Evolutionary conservation across 208 protist species (phyloP).

Genomic region (Crithidia thermophila): DNA sequence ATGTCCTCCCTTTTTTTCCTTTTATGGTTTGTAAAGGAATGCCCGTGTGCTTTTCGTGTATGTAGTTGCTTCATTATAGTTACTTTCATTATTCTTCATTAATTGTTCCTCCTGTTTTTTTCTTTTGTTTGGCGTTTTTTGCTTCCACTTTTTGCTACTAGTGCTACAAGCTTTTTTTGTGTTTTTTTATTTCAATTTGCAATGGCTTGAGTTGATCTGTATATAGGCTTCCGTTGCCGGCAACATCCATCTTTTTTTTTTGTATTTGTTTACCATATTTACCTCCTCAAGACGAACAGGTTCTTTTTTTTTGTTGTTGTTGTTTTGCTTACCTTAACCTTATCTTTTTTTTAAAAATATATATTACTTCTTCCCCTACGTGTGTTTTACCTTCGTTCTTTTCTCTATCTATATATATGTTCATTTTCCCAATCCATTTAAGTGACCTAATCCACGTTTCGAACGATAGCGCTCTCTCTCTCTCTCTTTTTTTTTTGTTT

Average conservation of each 20-base stretch:
- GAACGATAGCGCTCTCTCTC: background rate
- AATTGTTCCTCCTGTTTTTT: background rate
- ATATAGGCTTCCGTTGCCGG: constrained; percentile 3
- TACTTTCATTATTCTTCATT: background rate
- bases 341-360: background rate
- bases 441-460: background rate
- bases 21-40: background rate
- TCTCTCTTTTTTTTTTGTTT: background rate
- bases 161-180: background rate
- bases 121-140: background rate
- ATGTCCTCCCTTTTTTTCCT: background rate
- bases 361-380: background rate
- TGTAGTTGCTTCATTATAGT: background rate
- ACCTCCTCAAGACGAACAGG: background rate
- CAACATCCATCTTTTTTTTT: background rate
- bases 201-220: constrained; percentile 16
- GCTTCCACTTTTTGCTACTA: background rate
- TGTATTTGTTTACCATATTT: constrained; percentile 12
- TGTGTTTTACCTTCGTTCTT: background rate
- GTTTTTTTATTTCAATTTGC: background rate
- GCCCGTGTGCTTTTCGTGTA: background rate
- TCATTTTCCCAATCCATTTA: background rate
- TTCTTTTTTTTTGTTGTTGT: constrained; percentile 25
- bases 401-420: background rate
- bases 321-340: background rate